Evolutionary conservation across 768 basidiomycete species (phyloP), one percentile per base, ranked within the genome.

Genomic region (Serpula lacrymans): DNA sequence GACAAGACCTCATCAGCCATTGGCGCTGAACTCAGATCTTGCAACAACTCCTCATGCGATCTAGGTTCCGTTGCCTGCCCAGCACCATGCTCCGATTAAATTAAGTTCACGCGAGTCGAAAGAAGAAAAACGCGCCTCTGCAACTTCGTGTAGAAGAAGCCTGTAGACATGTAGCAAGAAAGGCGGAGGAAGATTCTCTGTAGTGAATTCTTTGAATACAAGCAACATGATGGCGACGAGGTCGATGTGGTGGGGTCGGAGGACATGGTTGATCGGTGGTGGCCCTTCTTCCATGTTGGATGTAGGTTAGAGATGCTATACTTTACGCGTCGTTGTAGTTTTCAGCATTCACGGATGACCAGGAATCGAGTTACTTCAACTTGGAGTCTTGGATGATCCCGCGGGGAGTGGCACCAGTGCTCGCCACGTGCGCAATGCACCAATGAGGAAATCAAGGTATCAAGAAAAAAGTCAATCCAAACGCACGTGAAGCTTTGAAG

Each of bases 171-270:
- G 78, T 14, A 88, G 64, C 11, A 77, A 55, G 53, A 85, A 88
- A 6, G 61, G 48, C 16, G 74, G 55, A 1, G 84, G 77, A 8
- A 87, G 69, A 18, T 69, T 69, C 41, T 70, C 71, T 30, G 71
- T 62, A 18, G 70, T 69, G 42, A 70, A 69, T 47, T 84, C 80
- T 54, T 77, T 82, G 58, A 81, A 85, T 4, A 75, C 64, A 10
- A 83, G 64, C 43, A 80, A 65, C 25, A 89, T 66, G 18, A 88
- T 65, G 24, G 75, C 74, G 23, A 90, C 67, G 12, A 90, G 65
- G 35, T 74, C 74, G 37, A 91, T 67, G 55, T 92, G 89, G 51
- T 91, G 88, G 1, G 88, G 86, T 40, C 80, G 72, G 21, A 91
- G 70, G 41, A 79, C 69, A 60, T 87, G 82, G 37, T 79, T 75